Conservation (phyloP, 352 stramenopile species). For the Phytophthora hibernalis region DNA sequence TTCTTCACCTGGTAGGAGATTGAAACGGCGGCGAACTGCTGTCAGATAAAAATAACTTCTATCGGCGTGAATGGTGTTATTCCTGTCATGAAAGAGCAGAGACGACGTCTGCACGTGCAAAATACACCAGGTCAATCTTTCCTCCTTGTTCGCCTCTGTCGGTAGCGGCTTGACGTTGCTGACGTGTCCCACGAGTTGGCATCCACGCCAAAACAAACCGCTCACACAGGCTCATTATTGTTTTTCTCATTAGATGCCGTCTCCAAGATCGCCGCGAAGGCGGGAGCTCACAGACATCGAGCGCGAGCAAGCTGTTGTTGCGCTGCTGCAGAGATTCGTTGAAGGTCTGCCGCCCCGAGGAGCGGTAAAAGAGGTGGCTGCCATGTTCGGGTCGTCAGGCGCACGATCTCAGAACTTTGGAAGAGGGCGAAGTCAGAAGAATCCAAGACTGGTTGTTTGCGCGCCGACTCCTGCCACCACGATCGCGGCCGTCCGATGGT, state of each 20-base stretch:
- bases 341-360: conserved; percentile 4
- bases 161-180: conserved; percentile 21
- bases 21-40: not conserved
- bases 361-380: conserved; percentile 1
- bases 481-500: conserved; percentile 1
- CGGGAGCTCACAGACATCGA: conserved; percentile 2
- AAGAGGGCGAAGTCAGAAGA: conserved; percentile 8
- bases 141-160: conserved; percentile 18
- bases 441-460: conserved; percentile 3
- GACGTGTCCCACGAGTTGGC: conserved; percentile 3
- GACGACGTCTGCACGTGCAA: conserved; percentile 2
- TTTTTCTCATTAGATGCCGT: conserved; percentile 6
- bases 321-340: conserved; percentile 1
- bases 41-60: not conserved
- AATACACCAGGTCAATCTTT: conserved; percentile 15
- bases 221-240: too few species aligned
- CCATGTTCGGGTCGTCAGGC: not conserved
- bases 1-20: not conserved
- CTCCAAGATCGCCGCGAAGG: not conserved
- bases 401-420: conserved; percentile 1
- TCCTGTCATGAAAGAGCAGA: conserved; percentile 7
- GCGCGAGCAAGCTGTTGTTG: conserved; percentile 9
- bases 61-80: not conserved
- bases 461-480: not conserved
- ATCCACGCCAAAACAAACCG: not conserved